Evolutionary conservation across 208 protist genomes (phyloP), one percentile per base, ranked within the genome.

Genomic region (Acanthamoeba quina): DNA sequence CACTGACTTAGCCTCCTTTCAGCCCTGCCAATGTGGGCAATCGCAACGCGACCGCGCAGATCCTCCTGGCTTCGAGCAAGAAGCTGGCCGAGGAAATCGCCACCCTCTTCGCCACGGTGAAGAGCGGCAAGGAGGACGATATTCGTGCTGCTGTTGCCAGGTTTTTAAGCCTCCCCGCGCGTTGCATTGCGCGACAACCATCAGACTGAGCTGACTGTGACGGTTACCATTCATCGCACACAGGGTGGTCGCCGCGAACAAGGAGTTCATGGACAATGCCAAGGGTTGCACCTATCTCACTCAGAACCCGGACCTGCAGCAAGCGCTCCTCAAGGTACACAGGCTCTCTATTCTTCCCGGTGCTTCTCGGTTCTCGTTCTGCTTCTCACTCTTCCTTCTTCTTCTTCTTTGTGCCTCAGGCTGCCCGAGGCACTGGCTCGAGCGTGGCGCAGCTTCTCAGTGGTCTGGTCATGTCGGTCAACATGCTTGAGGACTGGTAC

Each of bases 1-100:
- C n/a, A n/a, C n/a, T n/a, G n/a, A n/a, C n/a, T n/a, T n/a, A n/a
- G n/a, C 19, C n/a, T 19, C 56, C 21, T 62, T 80, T 24, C n/a
- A 93, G 88, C 34, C 88, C 88, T 7, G 68, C 88, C 41, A 93
- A 93, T 5, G 29, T 62, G n/a, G 88, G 88, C 88, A 93, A 93
- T 31, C 37, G 47, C 5, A 56, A 72, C 68, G 88, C 88, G 10
- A 82, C 88, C 29, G 47, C 88, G n/a, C 88, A 93, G 68, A 60
- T 78, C 26, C 41, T 93, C 17, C 47, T 93, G 7, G 88, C 41
- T 17, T 93, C 88, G 88, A 78, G 68, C 88, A 72, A 93, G 41
- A 56, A 54, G 44, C 88, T 93, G n/a, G 66, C 47, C 7, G 64
- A 93, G 26, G 88, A 93, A 41, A 56, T 93, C 29, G 26, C 58